Evolutionary conservation across 225 moss, liverwort and hornwort genomes (phyloP).

Genomic region (Climacium dendroides): DNA sequence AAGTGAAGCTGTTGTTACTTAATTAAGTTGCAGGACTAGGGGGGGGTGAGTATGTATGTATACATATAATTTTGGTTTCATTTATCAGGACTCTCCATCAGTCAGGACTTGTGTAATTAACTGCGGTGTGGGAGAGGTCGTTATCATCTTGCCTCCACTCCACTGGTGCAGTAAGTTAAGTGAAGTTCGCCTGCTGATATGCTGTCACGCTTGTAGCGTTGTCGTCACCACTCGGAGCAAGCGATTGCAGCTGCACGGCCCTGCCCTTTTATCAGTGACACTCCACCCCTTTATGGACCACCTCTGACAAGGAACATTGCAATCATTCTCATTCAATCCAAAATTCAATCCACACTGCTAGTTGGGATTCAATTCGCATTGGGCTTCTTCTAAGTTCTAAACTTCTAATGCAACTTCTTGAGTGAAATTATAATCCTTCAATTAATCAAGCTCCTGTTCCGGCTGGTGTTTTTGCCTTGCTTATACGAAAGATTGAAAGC

Average conservation of each 20-base stretch:
- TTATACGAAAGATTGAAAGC: too few species aligned
- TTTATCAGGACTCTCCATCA: not conserved
- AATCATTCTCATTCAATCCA: not conserved
- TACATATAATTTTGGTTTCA: not conserved
- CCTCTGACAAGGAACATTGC: not conserved
- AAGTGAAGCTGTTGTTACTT: not conserved
- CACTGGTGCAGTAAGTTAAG: not conserved
- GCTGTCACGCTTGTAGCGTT: slow-evolving; percentile 19
- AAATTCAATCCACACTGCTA: not conserved
- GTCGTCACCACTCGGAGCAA: slow-evolving; percentile 3
- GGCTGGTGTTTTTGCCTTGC: not conserved
- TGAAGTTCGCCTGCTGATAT: not conserved
- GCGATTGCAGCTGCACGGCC: not conserved
- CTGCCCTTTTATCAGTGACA: not conserved
- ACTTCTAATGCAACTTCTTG: not conserved
- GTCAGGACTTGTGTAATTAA: not conserved
- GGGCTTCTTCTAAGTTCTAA: not conserved
- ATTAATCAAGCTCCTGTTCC: too few species aligned
- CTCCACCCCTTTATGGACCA: slow-evolving; percentile 15
- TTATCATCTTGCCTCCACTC: not conserved
- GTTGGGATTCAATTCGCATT: too few species aligned
- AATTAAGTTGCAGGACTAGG: too few species aligned
- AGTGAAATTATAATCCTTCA: too few species aligned
- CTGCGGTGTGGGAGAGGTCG: not conserved
- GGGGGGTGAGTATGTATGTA: too few species aligned